These are phyloP conservation scores for Saccharomyces eubayanus DNA, from an alignment of 805 yeast genomes.

Conservation along the genomic window DNA sequence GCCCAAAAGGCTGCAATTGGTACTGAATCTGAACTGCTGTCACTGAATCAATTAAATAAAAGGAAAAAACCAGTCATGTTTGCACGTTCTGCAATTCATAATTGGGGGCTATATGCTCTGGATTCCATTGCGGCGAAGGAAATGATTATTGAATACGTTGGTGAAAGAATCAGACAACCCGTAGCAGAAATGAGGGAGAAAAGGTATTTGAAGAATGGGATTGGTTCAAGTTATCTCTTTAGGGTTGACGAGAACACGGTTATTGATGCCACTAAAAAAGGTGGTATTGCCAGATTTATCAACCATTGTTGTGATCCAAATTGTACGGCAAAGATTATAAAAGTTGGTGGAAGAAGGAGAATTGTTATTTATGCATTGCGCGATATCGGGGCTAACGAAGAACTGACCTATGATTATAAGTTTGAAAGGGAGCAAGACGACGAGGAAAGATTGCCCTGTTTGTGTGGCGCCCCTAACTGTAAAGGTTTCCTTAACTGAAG, in stretches of 20 bases:
- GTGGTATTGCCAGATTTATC: slow-evolving; percentile 94
- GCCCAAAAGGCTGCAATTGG: slow-evolving; percentile 73
- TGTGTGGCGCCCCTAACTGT: slow-evolving; percentile 93
- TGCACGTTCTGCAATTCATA: slow-evolving; percentile 93
- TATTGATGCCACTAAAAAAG: slow-evolving; percentile 93
- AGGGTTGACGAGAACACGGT: slow-evolving; percentile 90
- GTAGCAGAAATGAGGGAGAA: slow-evolving; percentile 90
- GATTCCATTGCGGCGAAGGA: slow-evolving; percentile 94
- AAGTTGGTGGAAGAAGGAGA: slow-evolving; percentile 87
- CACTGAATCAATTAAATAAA: slow-evolving; percentile 78
- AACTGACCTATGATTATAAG: slow-evolving; percentile 90
- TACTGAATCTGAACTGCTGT: slow-evolving; percentile 70
- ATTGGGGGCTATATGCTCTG: slow-evolving; percentile 95
- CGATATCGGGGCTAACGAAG: slow-evolving; percentile 83
- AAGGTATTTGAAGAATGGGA: slow-evolving; percentile 78
- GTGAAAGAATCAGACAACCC: slow-evolving; percentile 87
- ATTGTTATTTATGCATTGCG: slow-evolving; percentile 90
- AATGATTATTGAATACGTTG: slow-evolving; percentile 97
- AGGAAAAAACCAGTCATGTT: slow-evolving; percentile 92
- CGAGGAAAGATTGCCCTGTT: slow-evolving; percentile 78
- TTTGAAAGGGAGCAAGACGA: slow-evolving; percentile 87
- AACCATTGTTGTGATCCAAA: slow-evolving; percentile 97
- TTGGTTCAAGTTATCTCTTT: slow-evolving; percentile 89
- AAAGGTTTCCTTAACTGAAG: slow-evolving; percentile 74
- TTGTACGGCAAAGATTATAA: slow-evolving; percentile 92